These are phyloP conservation scores for Ceratocystis huliohia DNA, from an alignment of 2,329 filamentous ascomycete genomes.

Conservation along the genomic window DNA sequence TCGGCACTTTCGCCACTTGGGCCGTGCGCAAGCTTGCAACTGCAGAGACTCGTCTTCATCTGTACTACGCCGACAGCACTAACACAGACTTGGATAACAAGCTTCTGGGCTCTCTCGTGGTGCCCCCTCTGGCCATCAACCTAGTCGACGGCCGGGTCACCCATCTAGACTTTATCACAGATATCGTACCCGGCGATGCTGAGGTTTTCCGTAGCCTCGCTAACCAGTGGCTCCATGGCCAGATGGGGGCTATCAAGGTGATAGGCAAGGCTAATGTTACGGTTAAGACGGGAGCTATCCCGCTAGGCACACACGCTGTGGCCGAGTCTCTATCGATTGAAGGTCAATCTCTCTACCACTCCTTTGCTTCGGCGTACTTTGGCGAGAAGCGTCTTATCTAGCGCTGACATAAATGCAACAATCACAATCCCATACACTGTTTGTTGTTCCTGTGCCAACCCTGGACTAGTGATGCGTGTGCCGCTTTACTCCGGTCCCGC, in stretches of 20 bases:
- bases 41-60: slow-evolving; percentile 55
- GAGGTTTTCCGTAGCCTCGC: slow-evolving; percentile 67
- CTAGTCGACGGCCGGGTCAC: slow-evolving; percentile 69
- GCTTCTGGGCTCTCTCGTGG: slow-evolving; percentile 54
- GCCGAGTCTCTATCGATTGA: slow-evolving; percentile 65
- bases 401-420: slow-evolving; percentile 10
- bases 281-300: slow-evolving; percentile 67
- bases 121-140: slow-evolving; percentile 64
- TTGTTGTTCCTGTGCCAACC: slow-evolving; percentile 9
- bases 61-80: slow-evolving; percentile 51
- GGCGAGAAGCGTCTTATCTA: slow-evolving; percentile 40
- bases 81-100: slow-evolving; percentile 57
- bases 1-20: slow-evolving; percentile 70
- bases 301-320: slow-evolving; percentile 63
- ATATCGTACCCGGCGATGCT: slow-evolving; percentile 62
- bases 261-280: slow-evolving; percentile 60
- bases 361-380: slow-evolving; percentile 48
- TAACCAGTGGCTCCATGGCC: slow-evolving; percentile 78
- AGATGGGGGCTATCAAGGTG: slow-evolving; percentile 56
- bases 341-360: slow-evolving; percentile 62
- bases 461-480: slow-evolving; percentile 1
- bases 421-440: not conserved
- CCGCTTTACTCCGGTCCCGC: not conserved
- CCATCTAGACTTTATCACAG: slow-evolving; percentile 63
- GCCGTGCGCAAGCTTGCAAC: slow-evolving; percentile 65